Conservation (phyloP, 352 stramenopile species). For the Pythium sp. region DNA sequence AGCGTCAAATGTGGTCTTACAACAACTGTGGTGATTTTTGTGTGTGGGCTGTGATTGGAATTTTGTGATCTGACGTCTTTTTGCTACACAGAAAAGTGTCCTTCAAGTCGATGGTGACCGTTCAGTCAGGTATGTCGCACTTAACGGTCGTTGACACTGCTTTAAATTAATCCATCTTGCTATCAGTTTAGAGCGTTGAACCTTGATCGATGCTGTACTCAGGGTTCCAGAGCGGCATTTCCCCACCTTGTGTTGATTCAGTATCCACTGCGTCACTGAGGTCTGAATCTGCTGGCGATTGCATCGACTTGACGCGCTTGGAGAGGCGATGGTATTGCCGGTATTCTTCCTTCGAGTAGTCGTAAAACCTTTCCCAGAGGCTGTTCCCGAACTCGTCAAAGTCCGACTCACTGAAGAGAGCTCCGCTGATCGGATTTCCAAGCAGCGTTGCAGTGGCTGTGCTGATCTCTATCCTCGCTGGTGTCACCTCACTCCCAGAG, state of each 20-base stretch:
- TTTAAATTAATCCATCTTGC: too few relatives aligned
- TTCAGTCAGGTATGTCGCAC: not conserved
- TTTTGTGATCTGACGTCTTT: not conserved
- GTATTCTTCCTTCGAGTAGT: constrained; percentile 51
- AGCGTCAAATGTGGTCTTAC: not conserved
- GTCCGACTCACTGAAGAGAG: constrained; percentile 39
- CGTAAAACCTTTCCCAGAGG: constrained; percentile 70
- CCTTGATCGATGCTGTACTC: not conserved
- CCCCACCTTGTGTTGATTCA: not conserved
- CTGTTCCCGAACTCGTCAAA: constrained; percentile 51
- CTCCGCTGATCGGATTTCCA: constrained; percentile 1
- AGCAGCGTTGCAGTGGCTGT: not conserved
- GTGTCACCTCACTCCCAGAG: not conserved
- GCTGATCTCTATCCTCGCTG: not conserved
- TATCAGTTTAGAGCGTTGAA: too few relatives aligned
- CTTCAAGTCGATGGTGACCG: not conserved
- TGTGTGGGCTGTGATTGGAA: not conserved
- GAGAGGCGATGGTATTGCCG: constrained; percentile 68
- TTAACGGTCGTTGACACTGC: not conserved
- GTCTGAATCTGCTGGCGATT: not conserved
- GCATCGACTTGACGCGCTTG: constrained; percentile 42
- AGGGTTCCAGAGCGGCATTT: not conserved
- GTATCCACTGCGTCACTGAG: not conserved
- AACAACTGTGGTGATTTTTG: not conserved
- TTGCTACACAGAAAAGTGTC: not conserved